phyloP scores from a whole-genome alignment of 2,329 filamentous ascomycete species.

The Arthrobotrys sphaeroides region DNA sequence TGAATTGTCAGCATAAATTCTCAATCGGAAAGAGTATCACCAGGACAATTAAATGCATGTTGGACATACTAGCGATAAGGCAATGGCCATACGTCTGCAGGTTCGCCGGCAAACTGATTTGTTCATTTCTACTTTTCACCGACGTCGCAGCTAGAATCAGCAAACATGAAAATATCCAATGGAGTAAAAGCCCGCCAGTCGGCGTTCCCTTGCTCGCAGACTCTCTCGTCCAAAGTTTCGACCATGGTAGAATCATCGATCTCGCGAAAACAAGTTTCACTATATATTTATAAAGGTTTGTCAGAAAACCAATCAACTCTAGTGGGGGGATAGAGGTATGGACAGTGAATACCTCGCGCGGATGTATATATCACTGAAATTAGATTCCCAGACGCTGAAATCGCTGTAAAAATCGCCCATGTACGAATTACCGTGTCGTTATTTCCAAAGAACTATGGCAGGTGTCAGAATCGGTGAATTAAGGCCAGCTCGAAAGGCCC shows the following conservation, averaged over 20 bases:
- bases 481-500: too few species aligned
- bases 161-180: neutral
- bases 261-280: conserved; percentile 1
- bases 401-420: neutral
- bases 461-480: too few species aligned
- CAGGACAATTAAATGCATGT: neutral
- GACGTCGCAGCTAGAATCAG: neutral
- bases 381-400: neutral
- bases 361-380: conserved; percentile 1
- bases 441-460: neutral
- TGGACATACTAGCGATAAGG: neutral
- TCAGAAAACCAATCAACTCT: too few species aligned
- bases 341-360: neutral
- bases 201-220: neutral
- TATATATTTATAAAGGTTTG: too few species aligned
- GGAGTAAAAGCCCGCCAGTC: neutral
- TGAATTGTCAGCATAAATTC: neutral
- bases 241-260: conserved; percentile 7
- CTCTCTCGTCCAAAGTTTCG: neutral
- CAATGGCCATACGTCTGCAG: neutral
- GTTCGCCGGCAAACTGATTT: neutral
- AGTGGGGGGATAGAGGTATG: too few species aligned
- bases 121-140: neutral
- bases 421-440: neutral
- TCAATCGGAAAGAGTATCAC: neutral